phyloP scores from a whole-genome alignment of 169 alveolate genomes.

The Plasmodium adleri region DNA sequence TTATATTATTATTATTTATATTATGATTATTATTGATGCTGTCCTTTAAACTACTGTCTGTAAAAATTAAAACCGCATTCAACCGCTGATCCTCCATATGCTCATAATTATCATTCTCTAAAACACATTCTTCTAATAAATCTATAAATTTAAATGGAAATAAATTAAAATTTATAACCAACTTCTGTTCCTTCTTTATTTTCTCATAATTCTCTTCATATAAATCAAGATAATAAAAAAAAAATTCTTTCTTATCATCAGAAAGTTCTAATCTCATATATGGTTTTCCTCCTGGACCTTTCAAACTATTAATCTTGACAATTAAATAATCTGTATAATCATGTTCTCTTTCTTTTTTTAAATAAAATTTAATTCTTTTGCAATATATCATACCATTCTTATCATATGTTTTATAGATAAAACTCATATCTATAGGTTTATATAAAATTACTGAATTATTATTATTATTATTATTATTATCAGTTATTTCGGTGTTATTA shows the following conservation, averaged over 20 bases:
- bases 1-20: neutral
- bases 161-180: constrained; percentile 68
- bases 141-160: constrained; percentile 74
- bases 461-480: neutral
- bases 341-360: constrained; percentile 37
- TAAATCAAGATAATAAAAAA: constrained; percentile 66
- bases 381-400: constrained; percentile 67
- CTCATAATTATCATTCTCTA: constrained; percentile 54
- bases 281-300: constrained; percentile 31
- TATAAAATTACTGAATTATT: constrained; percentile 6
- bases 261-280: constrained; percentile 62
- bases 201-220: constrained; percentile 73
- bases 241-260: constrained; percentile 53
- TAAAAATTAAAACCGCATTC: constrained; percentile 49
- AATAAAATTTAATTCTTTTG: constrained; percentile 26
- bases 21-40: neutral
- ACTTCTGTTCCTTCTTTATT: constrained; percentile 55
- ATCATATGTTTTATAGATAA: constrained; percentile 54
- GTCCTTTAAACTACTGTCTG: neutral
- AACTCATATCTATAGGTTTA: constrained; percentile 53
- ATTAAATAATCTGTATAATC: constrained; percentile 11
- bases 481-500: neutral
- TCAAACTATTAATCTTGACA: constrained; percentile 45
- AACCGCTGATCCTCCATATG: constrained; percentile 55
- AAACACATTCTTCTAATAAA: constrained; percentile 57